Evolutionary conservation across 441 rosid species (phyloP), one percentile per base, ranked within the genome.

Genomic region (Cnidoscolus chayamansa): DNA sequence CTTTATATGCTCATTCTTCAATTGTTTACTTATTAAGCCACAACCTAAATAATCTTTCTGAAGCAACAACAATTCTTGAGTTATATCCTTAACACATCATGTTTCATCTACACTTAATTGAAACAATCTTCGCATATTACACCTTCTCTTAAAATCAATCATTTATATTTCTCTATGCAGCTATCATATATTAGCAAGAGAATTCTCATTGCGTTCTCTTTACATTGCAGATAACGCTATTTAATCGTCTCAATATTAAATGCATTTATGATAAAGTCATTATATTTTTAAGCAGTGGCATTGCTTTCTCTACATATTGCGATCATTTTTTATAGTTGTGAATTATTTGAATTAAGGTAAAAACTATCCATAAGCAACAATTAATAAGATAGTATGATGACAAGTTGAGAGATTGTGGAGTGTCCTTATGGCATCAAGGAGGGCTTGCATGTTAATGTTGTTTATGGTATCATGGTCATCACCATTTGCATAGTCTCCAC

Each of bases 351-450:
- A 90, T 87, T 82, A 94, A 76, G 57, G 80, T 70, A 11, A 79
- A 78, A 1, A 82, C 82, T 51, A 73, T 80, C 19, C 88, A 4
- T 85, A 87, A 25, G 94, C 78, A 43, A 84, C 84, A 2, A 94
- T 70, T 16, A 82, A 70, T 19, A 88, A 86, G 60, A 87, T 68
- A 16, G 79, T 78, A 76, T 84, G 92, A 47, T 63, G 79, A 67
- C 85, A 87, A 25, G 91, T 90, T n/a, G 93, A 85, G 81, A 90
- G 91, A 64, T 88, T 93, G 74, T 86, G 97, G 57, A 93, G 87
- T 7, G 96, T 91, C 25, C 89, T 81, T 37, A 91, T 76, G 7
- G 84, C 86, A 60, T 91, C 96, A 49, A 87, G 68, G 68, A 78
- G 84, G 67, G 89, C 83, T 59, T 86, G 96, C 51, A 71, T 16